Conservation (phyloP, 441 rosid species). For the Adansonia grandidieri region DNA sequence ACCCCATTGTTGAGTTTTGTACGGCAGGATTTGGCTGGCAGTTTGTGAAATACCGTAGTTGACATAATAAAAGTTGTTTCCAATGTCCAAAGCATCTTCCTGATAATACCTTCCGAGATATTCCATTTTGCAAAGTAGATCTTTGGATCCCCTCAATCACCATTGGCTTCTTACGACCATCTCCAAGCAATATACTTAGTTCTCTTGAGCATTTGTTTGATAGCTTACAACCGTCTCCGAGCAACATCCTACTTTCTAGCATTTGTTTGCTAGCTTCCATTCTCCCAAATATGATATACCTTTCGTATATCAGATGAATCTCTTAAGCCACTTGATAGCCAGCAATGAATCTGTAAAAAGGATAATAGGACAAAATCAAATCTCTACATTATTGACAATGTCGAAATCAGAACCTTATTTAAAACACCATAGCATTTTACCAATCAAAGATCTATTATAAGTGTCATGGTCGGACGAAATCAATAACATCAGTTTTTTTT, state of each 20-base stretch:
- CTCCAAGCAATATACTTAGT: slow-evolving; percentile 15
- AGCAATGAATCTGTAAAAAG: neutral
- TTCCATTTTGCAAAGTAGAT: neutral
- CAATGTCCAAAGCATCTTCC: slow-evolving; percentile 4
- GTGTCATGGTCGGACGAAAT: slow-evolving; percentile 10
- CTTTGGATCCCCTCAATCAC: slow-evolving; percentile 7
- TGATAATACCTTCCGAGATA: neutral
- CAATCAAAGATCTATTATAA: slow-evolving; percentile 12
- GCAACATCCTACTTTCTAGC: neutral
- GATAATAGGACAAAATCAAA: slow-evolving; percentile 13
- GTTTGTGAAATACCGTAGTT: neutral
- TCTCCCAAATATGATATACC: neutral
- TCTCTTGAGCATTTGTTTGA: no score
- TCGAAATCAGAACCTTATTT: neutral
- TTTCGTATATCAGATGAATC: neutral
- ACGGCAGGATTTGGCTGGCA: neutral
- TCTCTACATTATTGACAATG: slow-evolving; percentile 23
- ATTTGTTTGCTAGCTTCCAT: neutral
- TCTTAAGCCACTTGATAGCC: neutral
- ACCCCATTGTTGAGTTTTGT: neutral
- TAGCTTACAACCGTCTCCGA: no score
- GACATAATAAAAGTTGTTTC: neutral
- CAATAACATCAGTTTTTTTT: neutral
- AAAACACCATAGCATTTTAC: neutral
- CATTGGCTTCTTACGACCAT: slow-evolving; percentile 22